phyloP scores from a whole-genome alignment of 106 monocot genomes.

The Ottelia alismoides region DNA sequence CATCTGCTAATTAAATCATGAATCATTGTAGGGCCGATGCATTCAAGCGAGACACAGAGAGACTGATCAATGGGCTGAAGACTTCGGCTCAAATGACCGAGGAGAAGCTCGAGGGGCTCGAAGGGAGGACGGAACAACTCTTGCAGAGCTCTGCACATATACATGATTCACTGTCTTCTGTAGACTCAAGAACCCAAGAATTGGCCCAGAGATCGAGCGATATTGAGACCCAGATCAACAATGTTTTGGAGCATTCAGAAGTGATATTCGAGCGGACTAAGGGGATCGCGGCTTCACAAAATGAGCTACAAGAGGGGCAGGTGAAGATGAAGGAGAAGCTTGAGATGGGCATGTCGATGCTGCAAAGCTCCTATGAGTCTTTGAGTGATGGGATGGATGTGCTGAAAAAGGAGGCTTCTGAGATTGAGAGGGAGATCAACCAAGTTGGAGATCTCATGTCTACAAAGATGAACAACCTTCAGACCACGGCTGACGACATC shows the following conservation, averaged over 20 bases:
- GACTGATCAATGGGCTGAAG: conserved; percentile 60
- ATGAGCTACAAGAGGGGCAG: conserved; percentile 37
- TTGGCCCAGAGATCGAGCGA: conserved; percentile 33
- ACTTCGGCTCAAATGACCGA: conserved; percentile 34
- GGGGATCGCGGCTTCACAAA: conserved; percentile 42
- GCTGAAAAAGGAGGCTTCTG: conserved; percentile 35
- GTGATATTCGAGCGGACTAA: conserved; percentile 51
- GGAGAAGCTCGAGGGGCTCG: conserved; percentile 45
- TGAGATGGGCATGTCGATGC: conserved; percentile 27
- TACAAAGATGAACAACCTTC: conserved; percentile 67
- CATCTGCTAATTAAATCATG: neutral
- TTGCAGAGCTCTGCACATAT: conserved; percentile 32
- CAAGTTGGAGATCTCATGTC: conserved; percentile 52
- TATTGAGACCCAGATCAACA: conserved; percentile 30
- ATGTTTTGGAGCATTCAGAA: conserved; percentile 43
- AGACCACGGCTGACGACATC: conserved; percentile 56
- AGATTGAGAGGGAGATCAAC: conserved; percentile 46
- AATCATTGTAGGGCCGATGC: conserved; percentile 30
- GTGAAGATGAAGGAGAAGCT: conserved; percentile 40
- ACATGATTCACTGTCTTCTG: conserved; percentile 42
- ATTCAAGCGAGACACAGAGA: conserved; percentile 73
- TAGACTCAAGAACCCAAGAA: conserved; percentile 34
- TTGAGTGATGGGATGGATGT: conserved; percentile 54
- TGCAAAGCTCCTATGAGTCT: conserved; percentile 46
- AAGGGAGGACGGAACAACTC: conserved; percentile 39